Evolutionary conservation across 768 basidiomycete species (phyloP), one percentile per base, ranked within the genome.

Genomic region (Erythrobasidium yunnanense): DNA sequence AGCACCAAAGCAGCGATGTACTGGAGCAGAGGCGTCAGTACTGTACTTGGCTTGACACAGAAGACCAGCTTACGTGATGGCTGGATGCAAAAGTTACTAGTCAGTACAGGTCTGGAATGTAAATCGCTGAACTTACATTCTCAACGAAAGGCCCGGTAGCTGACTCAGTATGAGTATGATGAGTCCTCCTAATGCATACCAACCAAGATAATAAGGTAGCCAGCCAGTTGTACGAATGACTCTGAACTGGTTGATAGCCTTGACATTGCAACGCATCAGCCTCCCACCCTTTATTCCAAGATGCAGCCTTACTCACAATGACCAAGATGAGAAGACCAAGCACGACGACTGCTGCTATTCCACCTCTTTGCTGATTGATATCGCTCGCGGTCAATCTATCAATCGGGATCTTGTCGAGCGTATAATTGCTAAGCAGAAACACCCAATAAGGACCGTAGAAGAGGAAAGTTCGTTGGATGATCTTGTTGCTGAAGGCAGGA

Each of bases 211-310:
- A 72, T 83, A 81, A 3, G 84, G 83, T 13, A 91, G 77, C 84
- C 86, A 88, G 0, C 89, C 88, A 0, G 87, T 89, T 75, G 87
- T 86, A 55, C 88, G 82, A 65, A 90, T 85, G 58, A 89, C 83
- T n/a, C 87, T 81, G 2, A 85, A 72, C 77, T 92, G 90, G 73
- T 90, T 90, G 34, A 71, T 52, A n/a, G 60, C 56, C 56, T 58
- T 18, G 2, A 23, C 25, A 52, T 23, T 52, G 29, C 13, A 8
- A 30, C 22, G 18, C 13, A 23, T 15, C 13, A 25, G 20, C 13
- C 11, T 22, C 13, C 50, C 11, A 25, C 18, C 20, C 11, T 20
- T 45, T 20, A 52, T 11, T 23, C 11, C 8, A 23, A 52, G 22
- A 20, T 13, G 15, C 4, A 34, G 11, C 25, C 4, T 4, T 22